phyloP scores from a whole-genome alignment of 208 protist species.

The Balamuthia mandrillaris region DNA sequence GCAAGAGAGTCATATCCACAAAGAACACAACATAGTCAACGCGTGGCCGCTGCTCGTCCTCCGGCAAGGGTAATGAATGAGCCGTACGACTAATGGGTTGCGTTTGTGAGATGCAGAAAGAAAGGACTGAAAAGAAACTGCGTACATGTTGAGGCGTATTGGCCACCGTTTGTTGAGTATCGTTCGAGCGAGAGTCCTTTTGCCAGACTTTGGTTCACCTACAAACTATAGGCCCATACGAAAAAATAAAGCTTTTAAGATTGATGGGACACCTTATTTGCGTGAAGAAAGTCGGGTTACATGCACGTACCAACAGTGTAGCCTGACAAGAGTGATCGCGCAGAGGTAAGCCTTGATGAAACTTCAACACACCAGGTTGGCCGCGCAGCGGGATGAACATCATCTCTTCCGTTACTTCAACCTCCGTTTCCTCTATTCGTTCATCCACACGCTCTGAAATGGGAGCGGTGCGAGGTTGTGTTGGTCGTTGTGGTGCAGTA shows the following conservation, averaged over 20 bases:
- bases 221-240: background rate
- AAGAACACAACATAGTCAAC: constrained; percentile 17
- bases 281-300: too few relatives aligned
- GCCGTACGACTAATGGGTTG: background rate
- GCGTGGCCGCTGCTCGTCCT: background rate
- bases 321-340: too few relatives aligned
- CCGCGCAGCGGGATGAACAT: too few relatives aligned
- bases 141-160: background rate
- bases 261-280: too few relatives aligned
- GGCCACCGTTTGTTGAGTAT: background rate
- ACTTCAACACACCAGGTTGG: too few relatives aligned
- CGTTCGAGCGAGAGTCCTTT: background rate
- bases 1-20: background rate
- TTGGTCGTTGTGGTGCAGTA: too few relatives aligned
- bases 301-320: too few relatives aligned
- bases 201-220: background rate
- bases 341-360: too few relatives aligned
- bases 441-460: too few relatives aligned
- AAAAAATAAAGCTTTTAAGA: background rate
- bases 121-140: background rate
- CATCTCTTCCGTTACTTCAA: too few relatives aligned
- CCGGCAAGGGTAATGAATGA: background rate
- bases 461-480: too few relatives aligned
- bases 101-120: background rate
- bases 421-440: too few relatives aligned